These are phyloP conservation scores for Aspergillus panamensis DNA, from an alignment of 495 filamentous ascomycete genomes.

Conservation along the genomic window DNA sequence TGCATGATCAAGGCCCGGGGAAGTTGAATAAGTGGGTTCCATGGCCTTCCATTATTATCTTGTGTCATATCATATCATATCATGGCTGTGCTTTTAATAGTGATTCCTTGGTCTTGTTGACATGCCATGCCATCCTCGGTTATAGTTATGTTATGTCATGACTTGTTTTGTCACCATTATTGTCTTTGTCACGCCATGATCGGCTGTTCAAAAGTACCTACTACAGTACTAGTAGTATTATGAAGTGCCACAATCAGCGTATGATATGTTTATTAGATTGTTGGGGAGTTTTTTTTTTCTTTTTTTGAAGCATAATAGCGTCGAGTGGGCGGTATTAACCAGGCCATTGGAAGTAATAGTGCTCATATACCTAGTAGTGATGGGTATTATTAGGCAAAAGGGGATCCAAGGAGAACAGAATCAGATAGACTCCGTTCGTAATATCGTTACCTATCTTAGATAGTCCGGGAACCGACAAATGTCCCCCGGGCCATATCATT, in stretches of 20 bases:
- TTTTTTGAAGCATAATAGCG: too few relatives aligned
- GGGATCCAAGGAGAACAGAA: background rate
- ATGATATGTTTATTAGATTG: too few relatives aligned
- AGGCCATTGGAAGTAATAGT: too few relatives aligned
- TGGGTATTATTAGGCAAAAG: too few relatives aligned
- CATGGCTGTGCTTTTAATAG: background rate
- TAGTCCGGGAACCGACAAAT: constrained; percentile 1
- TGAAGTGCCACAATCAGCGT: too few relatives aligned
- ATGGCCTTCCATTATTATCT: background rate
- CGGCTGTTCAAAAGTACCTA: too few relatives aligned
- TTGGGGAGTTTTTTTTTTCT: too few relatives aligned
- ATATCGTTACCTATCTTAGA: background rate
- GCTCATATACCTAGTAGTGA: too few relatives aligned
- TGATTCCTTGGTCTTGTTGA: background rate
- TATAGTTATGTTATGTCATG: background rate
- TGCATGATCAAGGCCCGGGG: background rate
- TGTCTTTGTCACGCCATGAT: constrained; percentile 9
- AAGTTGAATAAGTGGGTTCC: background rate
- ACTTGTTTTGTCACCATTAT: background rate
- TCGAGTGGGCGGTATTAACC: too few relatives aligned
- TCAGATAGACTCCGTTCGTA: background rate
- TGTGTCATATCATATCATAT: constrained; percentile 12
- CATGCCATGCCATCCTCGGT: constrained; percentile 4
- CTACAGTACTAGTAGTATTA: too few relatives aligned
- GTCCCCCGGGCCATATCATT: background rate